These are phyloP conservation scores for Neurospora intermedia DNA, from an alignment of 495 filamentous ascomycete genomes.

Conservation along the genomic window DNA sequence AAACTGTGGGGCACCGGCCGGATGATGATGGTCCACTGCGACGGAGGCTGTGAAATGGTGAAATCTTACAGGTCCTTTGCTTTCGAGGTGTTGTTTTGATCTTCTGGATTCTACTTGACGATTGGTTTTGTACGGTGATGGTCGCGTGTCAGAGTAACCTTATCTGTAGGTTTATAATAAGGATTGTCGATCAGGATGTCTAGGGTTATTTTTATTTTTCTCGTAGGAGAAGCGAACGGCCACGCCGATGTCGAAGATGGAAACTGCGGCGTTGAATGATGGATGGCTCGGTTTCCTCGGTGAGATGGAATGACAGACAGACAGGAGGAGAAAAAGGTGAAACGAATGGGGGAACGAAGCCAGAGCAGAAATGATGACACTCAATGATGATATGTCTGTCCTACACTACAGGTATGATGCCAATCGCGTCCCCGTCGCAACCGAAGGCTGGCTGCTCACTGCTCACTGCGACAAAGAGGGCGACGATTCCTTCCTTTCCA, in stretches of 20 bases:
- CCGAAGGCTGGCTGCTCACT: background rate
- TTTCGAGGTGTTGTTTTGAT: background rate
- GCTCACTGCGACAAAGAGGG: background rate
- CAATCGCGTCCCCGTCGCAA: background rate
- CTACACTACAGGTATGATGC: background rate
- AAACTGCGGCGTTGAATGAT: background rate
- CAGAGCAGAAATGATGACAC: background rate
- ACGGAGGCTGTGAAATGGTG: background rate
- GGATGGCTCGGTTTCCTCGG: background rate
- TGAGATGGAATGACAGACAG: background rate
- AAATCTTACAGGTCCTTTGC: background rate
- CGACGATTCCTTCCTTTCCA: background rate
- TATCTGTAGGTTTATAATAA: background rate
- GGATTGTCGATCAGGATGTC: background rate
- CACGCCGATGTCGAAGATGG: background rate
- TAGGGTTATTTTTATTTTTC: background rate
- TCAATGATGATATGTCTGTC: background rate
- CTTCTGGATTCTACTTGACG: background rate
- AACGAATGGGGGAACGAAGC: background rate
- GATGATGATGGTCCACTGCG: background rate
- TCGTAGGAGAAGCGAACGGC: background rate
- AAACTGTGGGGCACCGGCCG: background rate
- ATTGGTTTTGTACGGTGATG: background rate
- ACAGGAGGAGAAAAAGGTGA: background rate
- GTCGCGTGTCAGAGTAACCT: background rate